Percentiles rank a stretch among this genome's conserved stretches.
Evolutionary conservation across 768 basidiomycete genomes (phyloP).

Genomic region (Pleurotus giganteus): DNA sequence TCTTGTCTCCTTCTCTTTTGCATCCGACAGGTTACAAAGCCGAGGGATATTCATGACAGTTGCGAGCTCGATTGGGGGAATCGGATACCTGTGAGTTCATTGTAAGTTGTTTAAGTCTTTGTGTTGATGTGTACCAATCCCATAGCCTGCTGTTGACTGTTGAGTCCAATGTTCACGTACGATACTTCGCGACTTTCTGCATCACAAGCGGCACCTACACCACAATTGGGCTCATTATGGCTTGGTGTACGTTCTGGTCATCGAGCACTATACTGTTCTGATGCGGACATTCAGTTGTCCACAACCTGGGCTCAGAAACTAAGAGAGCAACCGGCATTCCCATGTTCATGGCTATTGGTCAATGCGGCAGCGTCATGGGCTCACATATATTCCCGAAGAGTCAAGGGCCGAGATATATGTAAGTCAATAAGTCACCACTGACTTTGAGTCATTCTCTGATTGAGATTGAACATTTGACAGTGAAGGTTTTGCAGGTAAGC

Average conservation of each 20-base stretch:
- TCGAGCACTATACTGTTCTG: background rate
- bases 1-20: constrained; percentile 53
- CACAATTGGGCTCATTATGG: constrained; percentile 68
- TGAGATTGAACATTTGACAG: constrained; percentile 29
- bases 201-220: constrained; percentile 78
- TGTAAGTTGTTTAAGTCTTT: background rate
- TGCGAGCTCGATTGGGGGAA: constrained; percentile 42
- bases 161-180: constrained; percentile 49
- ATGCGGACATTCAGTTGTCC: constrained; percentile 44
- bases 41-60: constrained; percentile 49
- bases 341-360: constrained; percentile 79
- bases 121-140: background rate
- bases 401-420: constrained; percentile 69
- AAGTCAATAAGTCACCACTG: constrained; percentile 11
- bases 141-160: constrained; percentile 55
- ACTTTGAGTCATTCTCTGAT: background rate
- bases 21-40: constrained; percentile 65
- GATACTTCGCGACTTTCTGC: constrained; percentile 78
- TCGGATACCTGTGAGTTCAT: constrained; percentile 60
- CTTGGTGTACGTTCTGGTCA: constrained; percentile 60
- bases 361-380: constrained; percentile 71
- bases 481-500: constrained; percentile 56
- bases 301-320: constrained; percentile 76
- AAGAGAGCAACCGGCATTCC: constrained; percentile 77
- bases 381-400: constrained; percentile 66